Percentiles rank a stretch among this genome's conserved stretches.
These are phyloP conservation scores for Myriangium duriaei DNA, from an alignment of 2,329 filamentous ascomycete genomes.

Conservation along the genomic window DNA sequence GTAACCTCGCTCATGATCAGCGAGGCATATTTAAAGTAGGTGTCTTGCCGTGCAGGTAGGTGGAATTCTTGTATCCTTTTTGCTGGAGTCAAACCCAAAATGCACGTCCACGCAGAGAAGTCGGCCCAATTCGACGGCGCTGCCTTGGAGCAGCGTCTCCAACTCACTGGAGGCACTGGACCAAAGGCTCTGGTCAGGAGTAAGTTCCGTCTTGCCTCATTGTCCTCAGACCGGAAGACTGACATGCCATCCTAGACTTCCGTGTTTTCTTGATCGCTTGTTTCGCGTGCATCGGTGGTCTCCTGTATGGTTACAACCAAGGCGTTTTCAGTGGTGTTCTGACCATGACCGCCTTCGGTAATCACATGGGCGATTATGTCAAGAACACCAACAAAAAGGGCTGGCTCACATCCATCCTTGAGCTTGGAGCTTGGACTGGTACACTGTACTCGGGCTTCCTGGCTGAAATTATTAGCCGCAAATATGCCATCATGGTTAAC, in stretches of 20 bases:
- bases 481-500: constrained; percentile 56
- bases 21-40: no score
- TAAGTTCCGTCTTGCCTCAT: no score
- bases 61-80: no score
- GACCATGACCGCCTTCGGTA: constrained; percentile 16
- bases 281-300: constrained; percentile 19
- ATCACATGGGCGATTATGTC: constrained; percentile 2
- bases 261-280: constrained; percentile 16
- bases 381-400: constrained; percentile 8
- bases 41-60: no score
- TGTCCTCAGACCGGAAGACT: no score
- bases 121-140: no score
- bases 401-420: constrained; percentile 41
- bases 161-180: constrained; percentile 16
- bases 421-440: constrained; percentile 68
- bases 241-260: no score
- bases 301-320: constrained; percentile 16
- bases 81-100: no score
- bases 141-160: constrained; percentile 15
- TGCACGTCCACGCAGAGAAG: no score
- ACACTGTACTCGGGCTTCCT: constrained; percentile 57
- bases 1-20: no score
- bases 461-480: constrained; percentile 57
- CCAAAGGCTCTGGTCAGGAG: constrained; percentile 15
- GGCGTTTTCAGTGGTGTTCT: constrained; percentile 17